phyloP scores from a whole-genome alignment of 106 monocot genomes.

The Dactylorhiza incarnata region DNA sequence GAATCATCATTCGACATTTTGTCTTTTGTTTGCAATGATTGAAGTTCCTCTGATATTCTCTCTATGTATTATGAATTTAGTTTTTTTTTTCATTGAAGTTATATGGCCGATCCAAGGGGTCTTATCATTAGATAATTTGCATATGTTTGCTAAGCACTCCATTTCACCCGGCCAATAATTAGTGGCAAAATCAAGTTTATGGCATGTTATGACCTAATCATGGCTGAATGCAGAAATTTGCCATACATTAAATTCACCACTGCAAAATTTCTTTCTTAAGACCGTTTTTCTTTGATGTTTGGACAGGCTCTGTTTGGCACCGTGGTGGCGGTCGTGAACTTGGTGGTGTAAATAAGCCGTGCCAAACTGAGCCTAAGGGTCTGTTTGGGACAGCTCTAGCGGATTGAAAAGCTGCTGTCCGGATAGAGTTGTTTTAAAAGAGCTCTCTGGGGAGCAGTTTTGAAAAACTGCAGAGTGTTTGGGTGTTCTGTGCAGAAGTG shows the following conservation, averaged over 20 bases:
- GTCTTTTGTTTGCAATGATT: background rate
- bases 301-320: no score
- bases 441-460: no score
- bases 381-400: no score
- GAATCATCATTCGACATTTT: background rate
- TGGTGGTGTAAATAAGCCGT: no score
- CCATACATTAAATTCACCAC: background rate
- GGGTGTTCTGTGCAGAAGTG: no score
- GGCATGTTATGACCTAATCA: background rate
- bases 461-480: no score
- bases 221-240: background rate
- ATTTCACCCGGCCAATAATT: constrained; percentile 5
- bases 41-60: background rate
- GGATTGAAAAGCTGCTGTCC: no score
- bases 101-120: constrained; percentile 2
- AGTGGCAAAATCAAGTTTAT: background rate
- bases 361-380: no score
- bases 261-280: background rate
- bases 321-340: no score
- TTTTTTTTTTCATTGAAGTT: background rate
- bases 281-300: background rate
- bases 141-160: background rate
- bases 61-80: background rate
- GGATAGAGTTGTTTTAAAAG: no score
- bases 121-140: background rate